These are phyloP conservation scores for Penicillium crustosum DNA, from an alignment of 2,329 filamentous ascomycete species.

Conservation along the genomic window DNA sequence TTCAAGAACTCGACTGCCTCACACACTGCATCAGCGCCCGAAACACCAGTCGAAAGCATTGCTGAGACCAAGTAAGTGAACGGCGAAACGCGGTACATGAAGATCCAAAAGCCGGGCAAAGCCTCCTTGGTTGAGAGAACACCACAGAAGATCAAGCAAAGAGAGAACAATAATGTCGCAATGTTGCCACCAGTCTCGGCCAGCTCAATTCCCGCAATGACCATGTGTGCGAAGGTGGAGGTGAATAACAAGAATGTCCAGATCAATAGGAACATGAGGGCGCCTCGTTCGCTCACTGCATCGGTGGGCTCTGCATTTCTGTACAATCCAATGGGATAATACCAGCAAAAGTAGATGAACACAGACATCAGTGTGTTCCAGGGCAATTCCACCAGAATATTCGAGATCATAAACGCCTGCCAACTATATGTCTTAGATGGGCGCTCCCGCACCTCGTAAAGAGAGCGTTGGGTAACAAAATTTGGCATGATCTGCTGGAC, in stretches of 20 bases:
- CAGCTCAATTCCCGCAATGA: constrained; percentile 67
- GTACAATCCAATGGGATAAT: constrained; percentile 61
- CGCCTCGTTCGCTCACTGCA: constrained; percentile 54
- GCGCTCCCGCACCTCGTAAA: constrained; percentile 59
- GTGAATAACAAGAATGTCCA: constrained; percentile 70
- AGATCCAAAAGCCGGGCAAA: constrained; percentile 9
- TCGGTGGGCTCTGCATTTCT: constrained; percentile 38
- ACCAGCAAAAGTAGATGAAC: constrained; percentile 75
- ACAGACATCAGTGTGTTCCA: constrained; percentile 41
- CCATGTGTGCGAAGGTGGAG: constrained; percentile 70
- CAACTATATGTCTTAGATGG: constrained; percentile 70
- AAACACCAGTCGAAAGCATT: constrained; percentile 3
- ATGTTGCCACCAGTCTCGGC: constrained; percentile 75
- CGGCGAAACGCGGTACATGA: constrained; percentile 9
- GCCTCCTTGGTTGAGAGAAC: background rate
- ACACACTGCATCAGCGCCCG: constrained; percentile 3
- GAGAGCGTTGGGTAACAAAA: constrained; percentile 54
- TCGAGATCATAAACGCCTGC: constrained; percentile 61
- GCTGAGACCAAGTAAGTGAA: constrained; percentile 7
- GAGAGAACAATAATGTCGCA: constrained; percentile 70
- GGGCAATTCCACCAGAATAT: background rate
- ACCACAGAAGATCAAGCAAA: constrained; percentile 69
- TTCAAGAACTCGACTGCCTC: background rate
- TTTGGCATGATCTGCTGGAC: constrained; percentile 57
- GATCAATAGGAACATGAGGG: constrained; percentile 64